Percentiles rank a stretch among this genome's conserved stretches.
These are phyloP conservation scores for Haplosporangium sp. DNA, from an alignment of 371 early-diverging fungal species.

Conservation along the genomic window DNA sequence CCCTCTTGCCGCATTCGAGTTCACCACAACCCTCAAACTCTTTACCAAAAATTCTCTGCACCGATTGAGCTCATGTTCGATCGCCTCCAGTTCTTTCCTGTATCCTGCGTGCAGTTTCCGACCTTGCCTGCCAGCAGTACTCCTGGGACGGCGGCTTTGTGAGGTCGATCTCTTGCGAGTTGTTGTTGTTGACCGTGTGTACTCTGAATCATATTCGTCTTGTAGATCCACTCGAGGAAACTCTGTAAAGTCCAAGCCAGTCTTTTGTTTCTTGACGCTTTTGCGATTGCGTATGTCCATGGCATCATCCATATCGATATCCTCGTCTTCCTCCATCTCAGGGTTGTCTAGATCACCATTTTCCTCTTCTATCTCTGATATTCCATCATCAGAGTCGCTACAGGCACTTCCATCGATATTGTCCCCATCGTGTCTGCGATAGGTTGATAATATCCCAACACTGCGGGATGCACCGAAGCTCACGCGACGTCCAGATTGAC, in stretches of 20 bases:
- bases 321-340: constrained; percentile 18
- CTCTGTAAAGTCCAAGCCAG: neutral
- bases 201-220: neutral
- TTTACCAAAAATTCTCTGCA: constrained; percentile 39
- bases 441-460: neutral
- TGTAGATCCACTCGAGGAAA: neutral
- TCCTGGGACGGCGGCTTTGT: neutral
- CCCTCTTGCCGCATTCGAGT: constrained; percentile 39
- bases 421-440: neutral
- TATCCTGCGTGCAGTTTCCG: neutral
- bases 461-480: constrained; percentile 6
- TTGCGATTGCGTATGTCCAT: neutral
- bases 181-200: neutral
- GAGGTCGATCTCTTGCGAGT: too few relatives aligned
- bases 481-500: constrained; percentile 33
- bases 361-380: constrained; percentile 5
- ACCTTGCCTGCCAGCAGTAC: neutral
- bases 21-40: constrained; percentile 38
- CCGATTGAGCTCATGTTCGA: constrained; percentile 42
- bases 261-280: constrained; percentile 41
- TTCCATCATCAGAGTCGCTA: constrained; percentile 18
- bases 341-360: constrained; percentile 1
- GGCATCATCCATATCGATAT: constrained; percentile 17
- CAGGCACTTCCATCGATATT: neutral
- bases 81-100: constrained; percentile 23